These are phyloP conservation scores for Cryptococcus floricola DNA, from an alignment of 1,284 basidiomycete species.

Conservation along the genomic window DNA sequence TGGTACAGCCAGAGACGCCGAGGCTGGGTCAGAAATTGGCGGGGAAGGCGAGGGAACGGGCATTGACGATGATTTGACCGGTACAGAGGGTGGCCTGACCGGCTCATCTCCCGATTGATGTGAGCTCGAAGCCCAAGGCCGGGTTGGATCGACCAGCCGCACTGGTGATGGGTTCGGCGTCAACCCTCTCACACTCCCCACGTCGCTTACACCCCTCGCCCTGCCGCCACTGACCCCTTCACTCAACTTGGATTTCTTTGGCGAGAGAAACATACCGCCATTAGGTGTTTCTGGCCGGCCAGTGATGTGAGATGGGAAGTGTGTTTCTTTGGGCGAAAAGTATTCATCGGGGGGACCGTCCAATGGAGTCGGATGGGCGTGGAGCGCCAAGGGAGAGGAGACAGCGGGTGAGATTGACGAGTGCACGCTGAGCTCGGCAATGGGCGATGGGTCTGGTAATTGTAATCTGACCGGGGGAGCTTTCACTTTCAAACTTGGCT, in stretches of 20 bases:
- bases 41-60: slow-evolving; percentile 1
- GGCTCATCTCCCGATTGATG: neutral
- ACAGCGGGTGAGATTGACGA: neutral
- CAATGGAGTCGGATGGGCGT: slow-evolving; percentile 17
- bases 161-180: slow-evolving; percentile 13
- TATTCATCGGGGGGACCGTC: slow-evolving; percentile 13
- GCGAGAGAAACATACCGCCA: slow-evolving; percentile 16
- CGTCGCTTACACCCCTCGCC: neutral
- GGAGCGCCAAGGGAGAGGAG: slow-evolving; percentile 11
- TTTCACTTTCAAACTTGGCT: neutral
- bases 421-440: neutral
- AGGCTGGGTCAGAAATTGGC: no score
- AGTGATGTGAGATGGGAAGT: neutral
- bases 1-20: no score
- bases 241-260: slow-evolving; percentile 5
- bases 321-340: slow-evolving; percentile 8
- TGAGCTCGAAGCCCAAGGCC: slow-evolving; percentile 9
- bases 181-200: slow-evolving; percentile 6
- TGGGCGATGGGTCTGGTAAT: slow-evolving; percentile 1
- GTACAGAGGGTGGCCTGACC: neutral
- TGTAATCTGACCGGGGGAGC: neutral
- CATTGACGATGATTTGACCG: neutral
- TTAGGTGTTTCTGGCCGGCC: neutral
- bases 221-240: neutral
- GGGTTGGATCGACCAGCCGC: slow-evolving; percentile 2